Evolutionary conservation across 2,329 filamentous ascomycete species (phyloP), one percentile per base, ranked within the genome.

Genomic region (Trichoderma afroharzianum): DNA sequence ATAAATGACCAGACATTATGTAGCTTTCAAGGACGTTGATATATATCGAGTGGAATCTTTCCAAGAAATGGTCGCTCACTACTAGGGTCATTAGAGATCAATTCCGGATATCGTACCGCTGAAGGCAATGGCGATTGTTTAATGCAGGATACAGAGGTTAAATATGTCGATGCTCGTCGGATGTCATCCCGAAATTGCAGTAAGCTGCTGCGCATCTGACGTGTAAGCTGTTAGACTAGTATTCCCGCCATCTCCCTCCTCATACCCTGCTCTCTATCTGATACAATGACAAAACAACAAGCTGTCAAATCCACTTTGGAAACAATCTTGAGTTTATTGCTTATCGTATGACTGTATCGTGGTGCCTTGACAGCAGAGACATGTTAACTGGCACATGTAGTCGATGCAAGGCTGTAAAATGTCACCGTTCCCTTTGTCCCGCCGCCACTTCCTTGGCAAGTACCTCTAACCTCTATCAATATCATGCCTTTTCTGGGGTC

Each of bases 131-230:
- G 14, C 32, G 32, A 57, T 67, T 57, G 9, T 24, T 67, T 36
- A 30, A 57, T 67, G 30, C 50, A 67, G 30, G 30, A 57, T 39
- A 14, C 21, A 33, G 32, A 36, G 32, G 28, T 9, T n/a, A 21
- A 39, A 57, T 11, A 26, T 39, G 24, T 58, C 21, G 50, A 57
- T 57, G 24, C 50, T 36, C n/a, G 50, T 39, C 63, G 63, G 63
- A 43, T 43, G 24, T 9, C 63, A n/a, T 58, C 33, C 63, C 63
- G 63, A 67, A 43, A 67, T 58, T 67, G 14, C 63, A 67, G 50
- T 67, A 21, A 32, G 33, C 53, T 58, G 57, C 11, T 30, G n/a
- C 39, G 18, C 63, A 43, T 39, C 24, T 57, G 33, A 57, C 50
- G n/a, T 58, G 12, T 26, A 39, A 36, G 14, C 33, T 18, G 15